A percentile compares a stretch with the other conserved stretches of the same genome.
phyloP scores from a whole-genome alignment of 1,139 yeast species.

The Lodderomyces margitis region DNA sequence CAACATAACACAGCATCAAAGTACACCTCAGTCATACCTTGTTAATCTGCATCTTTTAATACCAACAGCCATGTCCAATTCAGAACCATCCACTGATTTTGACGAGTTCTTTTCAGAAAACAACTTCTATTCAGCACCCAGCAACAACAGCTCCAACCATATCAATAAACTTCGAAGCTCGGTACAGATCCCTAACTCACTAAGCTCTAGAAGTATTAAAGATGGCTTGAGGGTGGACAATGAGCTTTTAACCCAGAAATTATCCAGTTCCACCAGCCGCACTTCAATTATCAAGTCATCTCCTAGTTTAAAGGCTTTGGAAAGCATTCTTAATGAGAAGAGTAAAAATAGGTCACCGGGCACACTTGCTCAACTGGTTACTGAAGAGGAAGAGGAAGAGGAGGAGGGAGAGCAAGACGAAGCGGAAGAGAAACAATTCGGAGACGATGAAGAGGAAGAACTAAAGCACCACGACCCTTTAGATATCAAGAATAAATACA shows the following conservation, averaged over 20 bases:
- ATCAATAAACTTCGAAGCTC: slow-evolving; percentile 48
- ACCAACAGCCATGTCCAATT: slow-evolving; percentile 2
- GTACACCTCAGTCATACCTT: neutral
- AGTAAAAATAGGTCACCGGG: slow-evolving; percentile 6
- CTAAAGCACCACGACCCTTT: slow-evolving; percentile 2
- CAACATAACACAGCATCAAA: neutral
- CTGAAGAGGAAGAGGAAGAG: slow-evolving; percentile 8
- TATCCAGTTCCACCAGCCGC: slow-evolving; percentile 3
- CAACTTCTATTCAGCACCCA: slow-evolving; percentile 20
- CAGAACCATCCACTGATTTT: slow-evolving; percentile 9
- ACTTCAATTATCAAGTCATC: slow-evolving; percentile 52
- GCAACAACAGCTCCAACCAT: slow-evolving; percentile 30
- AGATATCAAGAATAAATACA: neutral
- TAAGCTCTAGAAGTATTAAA: slow-evolving; percentile 28
- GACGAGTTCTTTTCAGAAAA: slow-evolving; percentile 21
- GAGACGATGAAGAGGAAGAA: neutral
- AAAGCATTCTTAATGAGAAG: slow-evolving; percentile 40
- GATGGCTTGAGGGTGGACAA: slow-evolving; percentile 12
- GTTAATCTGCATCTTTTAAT: neutral
- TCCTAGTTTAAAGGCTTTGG: slow-evolving; percentile 56
- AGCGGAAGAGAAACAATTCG: slow-evolving; percentile 15
- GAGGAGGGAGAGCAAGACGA: slow-evolving; percentile 23
- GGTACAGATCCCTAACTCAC: slow-evolving; percentile 46
- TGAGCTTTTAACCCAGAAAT: neutral
- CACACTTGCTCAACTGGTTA: neutral